phyloP scores from a whole-genome alignment of 306 rosid genomes.

The Malus asiatica region DNA sequence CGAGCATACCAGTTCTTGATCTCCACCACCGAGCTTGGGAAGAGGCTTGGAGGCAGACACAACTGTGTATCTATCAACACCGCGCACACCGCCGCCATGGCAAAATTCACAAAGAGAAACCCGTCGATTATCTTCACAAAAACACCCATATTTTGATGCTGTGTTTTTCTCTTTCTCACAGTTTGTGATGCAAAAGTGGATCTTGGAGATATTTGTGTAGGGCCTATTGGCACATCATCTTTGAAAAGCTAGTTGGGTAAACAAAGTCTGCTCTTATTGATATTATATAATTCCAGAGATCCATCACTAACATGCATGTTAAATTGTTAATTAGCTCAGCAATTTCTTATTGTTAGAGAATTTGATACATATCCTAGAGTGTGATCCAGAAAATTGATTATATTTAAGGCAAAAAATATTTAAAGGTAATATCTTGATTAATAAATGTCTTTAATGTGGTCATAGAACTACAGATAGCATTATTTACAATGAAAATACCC shows the following conservation, averaged over 20 bases:
- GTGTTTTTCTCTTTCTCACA: background rate
- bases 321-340: too few relatives aligned
- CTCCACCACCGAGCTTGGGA: conserved; percentile 40
- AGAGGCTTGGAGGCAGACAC: conserved; percentile 37
- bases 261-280: background rate
- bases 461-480: background rate
- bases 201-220: background rate
- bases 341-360: too few relatives aligned
- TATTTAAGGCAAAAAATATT: too few relatives aligned
- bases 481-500: background rate
- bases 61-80: conserved; percentile 58
- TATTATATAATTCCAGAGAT: background rate
- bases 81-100: conserved; percentile 37
- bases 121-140: conserved; percentile 41
- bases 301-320: background rate
- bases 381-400: too few relatives aligned
- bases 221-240: background rate
- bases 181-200: background rate
- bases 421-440: too few relatives aligned
- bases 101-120: conserved; percentile 40
- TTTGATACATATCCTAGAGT: too few relatives aligned
- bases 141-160: conserved; percentile 34
- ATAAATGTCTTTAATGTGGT: background rate
- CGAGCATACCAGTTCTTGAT: conserved; percentile 45
- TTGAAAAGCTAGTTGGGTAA: background rate